A percentile compares a stretch with the other conserved stretches of the same genome.
Conservation (phyloP, 169 alveolate species). For the Miamiensis avidus region DNA sequence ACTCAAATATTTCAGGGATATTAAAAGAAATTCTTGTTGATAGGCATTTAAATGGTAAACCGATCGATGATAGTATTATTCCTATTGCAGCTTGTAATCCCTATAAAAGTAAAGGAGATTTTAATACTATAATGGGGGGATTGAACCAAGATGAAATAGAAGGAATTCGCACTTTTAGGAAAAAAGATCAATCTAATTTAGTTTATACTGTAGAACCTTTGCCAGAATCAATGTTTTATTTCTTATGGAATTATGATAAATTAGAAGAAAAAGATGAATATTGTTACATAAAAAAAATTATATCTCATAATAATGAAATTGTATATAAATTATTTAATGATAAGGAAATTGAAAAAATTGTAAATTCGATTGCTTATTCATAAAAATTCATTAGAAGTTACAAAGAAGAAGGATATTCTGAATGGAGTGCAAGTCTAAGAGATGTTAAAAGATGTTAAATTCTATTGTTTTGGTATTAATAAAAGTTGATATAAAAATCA, state of each 20-base stretch:
- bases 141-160: no score
- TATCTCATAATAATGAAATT: background rate
- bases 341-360: background rate
- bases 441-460: background rate
- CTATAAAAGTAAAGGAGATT: background rate
- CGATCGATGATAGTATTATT: conserved; percentile 4
- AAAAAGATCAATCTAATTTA: background rate
- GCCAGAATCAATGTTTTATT: background rate
- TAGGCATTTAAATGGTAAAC: conserved; percentile 34
- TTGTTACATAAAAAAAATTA: background rate
- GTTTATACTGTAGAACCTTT: background rate
- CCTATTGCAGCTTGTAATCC: conserved; percentile 20
- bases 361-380: no score
- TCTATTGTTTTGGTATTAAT: background rate
- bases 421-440: conserved; percentile 17
- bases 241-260: background rate
- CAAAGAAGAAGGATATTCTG: background rate
- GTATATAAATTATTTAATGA: background rate
- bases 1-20: conserved; percentile 43
- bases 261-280: background rate
- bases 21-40: conserved; percentile 54
- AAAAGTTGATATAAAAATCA: background rate
- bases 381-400: background rate
- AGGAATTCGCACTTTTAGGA: background rate
- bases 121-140: background rate